phyloP scores from a whole-genome alignment of 495 filamentous ascomycete species.

The Penicillium verhagenii region DNA sequence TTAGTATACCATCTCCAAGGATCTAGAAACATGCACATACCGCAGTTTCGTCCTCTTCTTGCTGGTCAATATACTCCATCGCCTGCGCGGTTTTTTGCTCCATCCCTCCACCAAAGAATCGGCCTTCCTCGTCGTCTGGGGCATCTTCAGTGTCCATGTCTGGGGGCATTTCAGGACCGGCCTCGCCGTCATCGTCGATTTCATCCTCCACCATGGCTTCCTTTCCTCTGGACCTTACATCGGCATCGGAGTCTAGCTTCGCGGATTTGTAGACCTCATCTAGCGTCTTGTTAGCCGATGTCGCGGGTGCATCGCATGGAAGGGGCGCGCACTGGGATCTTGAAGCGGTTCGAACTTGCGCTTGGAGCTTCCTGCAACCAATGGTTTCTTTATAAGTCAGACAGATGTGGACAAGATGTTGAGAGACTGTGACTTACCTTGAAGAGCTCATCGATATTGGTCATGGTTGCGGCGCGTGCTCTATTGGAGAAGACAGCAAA shows the following conservation, averaged over 20 bases:
- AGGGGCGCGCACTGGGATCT: slow-evolving; percentile 62
- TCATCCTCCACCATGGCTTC: slow-evolving; percentile 58
- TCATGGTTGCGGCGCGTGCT: slow-evolving; percentile 50
- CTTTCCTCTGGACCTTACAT: slow-evolving; percentile 61
- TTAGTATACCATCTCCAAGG: slow-evolving; percentile 10
- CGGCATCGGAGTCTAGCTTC: slow-evolving; percentile 62
- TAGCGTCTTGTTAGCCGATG: slow-evolving; percentile 33
- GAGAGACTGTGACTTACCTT: slow-evolving; percentile 52
- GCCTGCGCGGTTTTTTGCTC: slow-evolving; percentile 76
- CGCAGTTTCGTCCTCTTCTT: slow-evolving; percentile 55
- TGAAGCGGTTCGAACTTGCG: slow-evolving; percentile 71
- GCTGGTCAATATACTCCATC: slow-evolving; percentile 83
- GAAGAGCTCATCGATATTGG: slow-evolving; percentile 80
- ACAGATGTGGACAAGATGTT: neutral
- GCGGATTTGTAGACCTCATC: slow-evolving; percentile 85
- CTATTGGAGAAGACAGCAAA: neutral
- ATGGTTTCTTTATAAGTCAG: slow-evolving; percentile 44
- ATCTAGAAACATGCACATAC: slow-evolving; percentile 19
- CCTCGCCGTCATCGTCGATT: slow-evolving; percentile 63
- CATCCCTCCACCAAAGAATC: slow-evolving; percentile 94
- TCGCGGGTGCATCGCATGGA: neutral
- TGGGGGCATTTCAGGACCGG: slow-evolving; percentile 68
- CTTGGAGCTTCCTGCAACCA: slow-evolving; percentile 53
- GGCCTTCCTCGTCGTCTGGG: slow-evolving; percentile 84
- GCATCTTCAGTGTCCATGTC: slow-evolving; percentile 57